Evolutionary conservation across 139 green algal species (phyloP).

Genomic region (Chloropicon primus): DNA sequence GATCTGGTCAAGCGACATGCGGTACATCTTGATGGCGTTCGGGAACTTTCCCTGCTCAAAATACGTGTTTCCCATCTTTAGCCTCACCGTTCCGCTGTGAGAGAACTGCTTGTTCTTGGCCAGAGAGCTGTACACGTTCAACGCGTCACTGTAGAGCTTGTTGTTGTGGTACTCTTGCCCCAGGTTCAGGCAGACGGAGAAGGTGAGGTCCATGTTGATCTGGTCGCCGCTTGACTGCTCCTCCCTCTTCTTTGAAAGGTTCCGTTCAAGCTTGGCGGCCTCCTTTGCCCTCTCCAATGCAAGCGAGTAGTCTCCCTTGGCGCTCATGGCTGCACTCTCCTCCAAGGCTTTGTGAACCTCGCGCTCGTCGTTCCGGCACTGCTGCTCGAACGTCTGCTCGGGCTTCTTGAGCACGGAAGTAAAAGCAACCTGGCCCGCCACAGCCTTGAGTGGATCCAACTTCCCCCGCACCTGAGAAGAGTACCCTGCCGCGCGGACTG

Average conservation of each 20-base stretch:
- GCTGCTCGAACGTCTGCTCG: constrained; percentile 34
- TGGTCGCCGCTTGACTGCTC: constrained; percentile 32
- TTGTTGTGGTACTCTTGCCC: constrained; percentile 36
- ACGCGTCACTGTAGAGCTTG: constrained; percentile 51
- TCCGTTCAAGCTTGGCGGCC: constrained; percentile 49
- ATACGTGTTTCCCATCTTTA: constrained; percentile 84
- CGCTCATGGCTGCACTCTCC: constrained; percentile 22
- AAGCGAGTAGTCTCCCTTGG: constrained; percentile 14
- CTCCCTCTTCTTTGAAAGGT: constrained; percentile 47
- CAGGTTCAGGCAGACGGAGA: constrained; percentile 46
- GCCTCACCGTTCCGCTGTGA: constrained; percentile 40
- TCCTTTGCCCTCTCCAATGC: constrained; percentile 65
- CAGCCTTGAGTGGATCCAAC: constrained; percentile 44
- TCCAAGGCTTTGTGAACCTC: constrained; percentile 68
- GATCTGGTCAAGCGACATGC: constrained; percentile 77
- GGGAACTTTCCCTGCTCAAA: constrained; percentile 49
- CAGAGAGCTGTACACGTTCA: constrained; percentile 53
- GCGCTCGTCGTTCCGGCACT: constrained; percentile 43
- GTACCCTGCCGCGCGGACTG: constrained; percentile 50
- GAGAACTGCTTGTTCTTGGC: constrained; percentile 47
- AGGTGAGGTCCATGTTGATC: constrained; percentile 58
- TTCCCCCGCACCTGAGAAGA: constrained; percentile 20
- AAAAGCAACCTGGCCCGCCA: constrained; percentile 3
- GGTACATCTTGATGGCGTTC: constrained; percentile 60
- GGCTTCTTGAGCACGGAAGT: constrained; percentile 26